Evolutionary conservation across 2,329 filamentous ascomycete species (phyloP), one percentile per base, ranked within the genome.

Genomic region (Mycosphaerella sp.): DNA sequence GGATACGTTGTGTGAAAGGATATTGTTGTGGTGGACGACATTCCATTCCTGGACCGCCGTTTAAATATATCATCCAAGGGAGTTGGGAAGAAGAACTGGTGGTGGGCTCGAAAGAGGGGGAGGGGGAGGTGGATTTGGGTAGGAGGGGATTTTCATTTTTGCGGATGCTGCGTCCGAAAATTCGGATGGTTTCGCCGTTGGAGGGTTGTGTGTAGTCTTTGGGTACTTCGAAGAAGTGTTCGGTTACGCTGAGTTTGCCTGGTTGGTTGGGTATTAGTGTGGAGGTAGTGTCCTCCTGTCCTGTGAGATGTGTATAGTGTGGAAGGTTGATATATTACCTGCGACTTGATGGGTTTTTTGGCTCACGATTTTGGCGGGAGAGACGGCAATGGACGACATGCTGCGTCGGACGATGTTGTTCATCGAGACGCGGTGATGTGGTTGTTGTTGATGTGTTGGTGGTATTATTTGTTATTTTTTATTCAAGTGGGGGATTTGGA

Each of bases 171-270:
- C 89, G 85, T 8, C 81, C 90, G 70, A 95, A 96, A 36, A 96
- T 76, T 52, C 80, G 82, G 58, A 96, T 78, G 4, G 76, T 82
- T 45, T 80, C 80, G 44, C 79, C 80, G 11, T 63, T 51, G 1
- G 83, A 82, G 51, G 21, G 21, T 21, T 83, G 79, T 58, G 73
- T 72, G 70, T 95, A 87, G 73, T 95, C 87, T 57, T 88, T 78
- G 3, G 91, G 90, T 9, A 95, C 90, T 61, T 89, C 80, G 71
- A 95, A 95, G 75, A 89, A 86, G 65, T 92, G 79, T 69, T 95
- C 90, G 2, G 86, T 86, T 57, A 95, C 80, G 56, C 80, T 77
- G 44, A 95, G 77, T 67, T 84, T 85, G 46, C 89, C 89, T 89
- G 55, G 36, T 26, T 21, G 29, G 21, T 21, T 11, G 11, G 38